Evolutionary conservation across 75 land plant species (phyloP), one percentile per base, ranked within the genome.

Genomic region (Picea glauca): DNA sequence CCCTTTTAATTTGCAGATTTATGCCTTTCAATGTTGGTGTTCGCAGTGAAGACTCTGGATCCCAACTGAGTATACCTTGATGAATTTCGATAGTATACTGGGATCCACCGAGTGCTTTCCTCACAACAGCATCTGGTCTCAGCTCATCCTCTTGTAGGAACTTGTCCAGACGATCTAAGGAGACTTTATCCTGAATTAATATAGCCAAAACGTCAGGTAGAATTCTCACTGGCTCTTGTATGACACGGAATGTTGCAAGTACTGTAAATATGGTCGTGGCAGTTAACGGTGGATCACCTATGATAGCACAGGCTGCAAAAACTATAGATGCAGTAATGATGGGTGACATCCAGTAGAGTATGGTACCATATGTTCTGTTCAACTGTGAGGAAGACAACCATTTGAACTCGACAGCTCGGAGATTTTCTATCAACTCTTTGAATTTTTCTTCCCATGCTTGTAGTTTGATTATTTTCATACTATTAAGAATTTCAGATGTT

Each of bases 371-470:
- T 13, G 88, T 32, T 62, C 78, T 86, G 20, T 65, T 88, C 12
- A 63, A 56, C 80, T 87, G 92, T 30, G 79, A 60, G 50, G 83
- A 62, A 1, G 77, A n/a, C 58, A 92, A 59, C 94, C 97, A 94
- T 57, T 80, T 80, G 78, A 85, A 85, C 56, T 92, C 93, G 7
- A 13, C 75, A 8, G 83, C 83, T 62, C 97, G 80, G 20, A 83
- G 84, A 3, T 81, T 57, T 21, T 82, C 77, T 23, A 92, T 73
- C 62, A 74, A 26, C 23, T 54, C 68, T 68, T 74, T 79, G 81
- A 94, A 94, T 2, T 87, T 79, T 12, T 90, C 92, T 59, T 94
- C 97, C 94, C 97, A 94, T 54, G 94, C 89, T 60, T 91, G 93
- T 32, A 94, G 60, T 80, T 94, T 94, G 77, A 94, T 84, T 59